Conservation (phyloP, 2,329 filamentous ascomycete species). For the Colletotrichum gloeosporioides region DNA sequence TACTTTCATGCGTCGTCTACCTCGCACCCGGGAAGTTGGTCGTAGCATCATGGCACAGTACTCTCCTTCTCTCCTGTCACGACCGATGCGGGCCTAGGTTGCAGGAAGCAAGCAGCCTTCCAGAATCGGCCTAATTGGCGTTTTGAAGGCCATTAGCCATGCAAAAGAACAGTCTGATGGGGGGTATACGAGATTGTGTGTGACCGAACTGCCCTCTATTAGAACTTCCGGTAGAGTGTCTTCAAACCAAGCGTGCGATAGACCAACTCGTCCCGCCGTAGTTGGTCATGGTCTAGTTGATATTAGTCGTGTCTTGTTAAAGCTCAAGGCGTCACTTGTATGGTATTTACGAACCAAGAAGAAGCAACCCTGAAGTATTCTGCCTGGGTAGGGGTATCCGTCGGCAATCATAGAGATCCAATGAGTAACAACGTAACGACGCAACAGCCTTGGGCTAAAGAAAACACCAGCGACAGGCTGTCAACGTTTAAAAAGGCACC, state of each 20-base stretch:
- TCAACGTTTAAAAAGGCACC: rapidly evolving
- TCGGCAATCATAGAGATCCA: neutral
- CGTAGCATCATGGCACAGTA: rapidly evolving
- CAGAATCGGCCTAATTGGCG: neutral
- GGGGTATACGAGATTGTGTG: neutral
- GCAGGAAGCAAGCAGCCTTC: neutral
- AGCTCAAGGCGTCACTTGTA: neutral
- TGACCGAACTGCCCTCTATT: neutral
- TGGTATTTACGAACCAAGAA: rapidly evolving
- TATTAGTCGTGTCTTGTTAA: neutral
- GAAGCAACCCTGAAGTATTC: rapidly evolving
- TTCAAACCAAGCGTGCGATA: neutral
- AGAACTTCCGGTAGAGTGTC: neutral
- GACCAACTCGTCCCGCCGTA: rapidly evolving
- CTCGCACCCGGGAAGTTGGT: neutral
- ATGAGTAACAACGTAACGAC: neutral
- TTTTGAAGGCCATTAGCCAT: rapidly evolving
- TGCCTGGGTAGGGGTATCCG: neutral
- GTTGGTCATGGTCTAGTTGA: neutral
- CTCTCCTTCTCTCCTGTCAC: neutral
- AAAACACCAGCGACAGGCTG: neutral
- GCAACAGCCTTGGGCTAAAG: neutral
- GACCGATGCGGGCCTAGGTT: rapidly evolving
- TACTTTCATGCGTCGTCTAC: neutral
- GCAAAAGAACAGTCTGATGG: neutral